phyloP scores from a whole-genome alignment of 257 asterid species.

The Solanum pimpinellifolium region DNA sequence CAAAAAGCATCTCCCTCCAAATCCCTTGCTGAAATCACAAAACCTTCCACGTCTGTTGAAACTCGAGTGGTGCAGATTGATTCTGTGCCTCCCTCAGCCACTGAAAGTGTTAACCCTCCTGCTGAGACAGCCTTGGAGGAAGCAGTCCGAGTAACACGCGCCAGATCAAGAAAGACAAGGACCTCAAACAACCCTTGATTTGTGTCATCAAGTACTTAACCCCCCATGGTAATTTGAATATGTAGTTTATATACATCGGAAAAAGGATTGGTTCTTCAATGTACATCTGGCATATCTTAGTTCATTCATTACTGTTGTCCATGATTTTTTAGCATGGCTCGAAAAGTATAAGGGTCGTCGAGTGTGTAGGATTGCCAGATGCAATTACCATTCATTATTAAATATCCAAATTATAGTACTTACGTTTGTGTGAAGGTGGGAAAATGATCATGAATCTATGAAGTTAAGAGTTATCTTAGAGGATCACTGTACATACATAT shows the following conservation, averaged over 20 bases:
- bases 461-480: not conserved
- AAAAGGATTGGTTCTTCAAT: not conserved
- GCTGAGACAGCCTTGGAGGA: not conserved
- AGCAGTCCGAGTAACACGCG: not conserved
- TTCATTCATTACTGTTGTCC: not conserved
- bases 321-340: not conserved
- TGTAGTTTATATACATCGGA: not conserved
- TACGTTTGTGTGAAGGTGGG: not conserved
- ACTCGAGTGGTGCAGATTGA: slow-evolving; percentile 1
- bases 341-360: not conserved
- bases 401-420: not conserved
- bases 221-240: not conserved
- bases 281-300: not conserved
- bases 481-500: not conserved
- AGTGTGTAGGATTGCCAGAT: not conserved
- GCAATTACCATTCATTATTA: not conserved
- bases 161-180: slow-evolving; percentile 1
- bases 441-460: not conserved
- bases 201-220: not conserved
- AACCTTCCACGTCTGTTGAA: slow-evolving; percentile 6
- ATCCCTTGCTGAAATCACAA: slow-evolving; percentile 15
- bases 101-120: not conserved
- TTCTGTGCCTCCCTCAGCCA: not conserved
- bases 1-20: slow-evolving; percentile 33
- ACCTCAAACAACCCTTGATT: not conserved